Evolutionary conservation across 2,329 filamentous ascomycete species (phyloP), one percentile per base, ranked within the genome.

Genomic region (Didymosphaeria variabile): DNA sequence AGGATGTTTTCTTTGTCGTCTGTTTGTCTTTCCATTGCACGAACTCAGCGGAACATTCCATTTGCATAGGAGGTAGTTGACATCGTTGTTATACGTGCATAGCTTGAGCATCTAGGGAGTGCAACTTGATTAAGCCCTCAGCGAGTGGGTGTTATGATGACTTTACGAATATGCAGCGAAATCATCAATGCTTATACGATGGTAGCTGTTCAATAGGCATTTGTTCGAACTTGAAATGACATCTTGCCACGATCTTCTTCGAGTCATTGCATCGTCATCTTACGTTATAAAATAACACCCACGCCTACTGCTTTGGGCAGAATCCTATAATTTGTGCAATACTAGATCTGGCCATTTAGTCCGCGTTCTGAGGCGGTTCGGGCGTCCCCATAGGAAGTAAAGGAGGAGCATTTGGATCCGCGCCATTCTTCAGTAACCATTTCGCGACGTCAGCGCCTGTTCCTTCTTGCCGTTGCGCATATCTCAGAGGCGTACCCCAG

Each of bases 341-440:
- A n/a, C 26, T 29, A 29, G 6, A 29, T 29, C 26, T 5, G 26
- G 26, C 26, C 6, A 29, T 29, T 29, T 6, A 29, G 6, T 29
- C 26, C 26, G 26, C 26, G 26, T 29, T 29, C 26, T 29, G 26
- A 29, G 26, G 26, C 26, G 26, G 6, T 29, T 29, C 26, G 26
- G 26, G 26, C 1, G 40, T 44, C 40, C 3, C 19, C 13, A 9
- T 19, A 44, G 12, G 12, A 44, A 12, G 17, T 13, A 17, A 19
- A 9, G 40, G n/a, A 17, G 40, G 8, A n/a, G 15, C 19, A 44
- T 44, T 50, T 8, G 55, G 54, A 34, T 61, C 54, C 6, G 54
- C 59, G 19, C 59, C 59, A 26, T 57, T 61, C 15, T 47, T 36
- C 15, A 61, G 17, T 21, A 61, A 23, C 59, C 59, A 61, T 23